These are phyloP conservation scores for Myxozyma neotropica DNA, from an alignment of 805 yeast genomes.

Conservation along the genomic window DNA sequence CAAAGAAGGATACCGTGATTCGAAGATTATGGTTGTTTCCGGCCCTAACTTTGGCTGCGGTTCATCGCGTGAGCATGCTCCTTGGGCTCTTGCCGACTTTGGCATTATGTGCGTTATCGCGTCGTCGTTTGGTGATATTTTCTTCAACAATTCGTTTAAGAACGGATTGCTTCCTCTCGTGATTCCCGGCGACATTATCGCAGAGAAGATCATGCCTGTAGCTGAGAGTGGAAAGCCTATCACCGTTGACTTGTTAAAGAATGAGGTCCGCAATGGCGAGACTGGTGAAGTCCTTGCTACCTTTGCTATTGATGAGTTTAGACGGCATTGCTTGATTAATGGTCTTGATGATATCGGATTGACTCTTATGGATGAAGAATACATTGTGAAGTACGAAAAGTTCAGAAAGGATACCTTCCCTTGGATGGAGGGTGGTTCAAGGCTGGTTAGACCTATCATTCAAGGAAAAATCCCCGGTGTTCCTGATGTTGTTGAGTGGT, in stretches of 20 bases:
- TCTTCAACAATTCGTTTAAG: constrained; percentile 95
- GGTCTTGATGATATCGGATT: constrained; percentile 97
- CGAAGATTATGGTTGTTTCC: constrained; percentile 83
- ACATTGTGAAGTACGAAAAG: constrained; percentile 71
- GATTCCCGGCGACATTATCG: constrained; percentile 75
- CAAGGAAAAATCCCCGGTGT: constrained; percentile 34
- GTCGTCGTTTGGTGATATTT: constrained; percentile 97
- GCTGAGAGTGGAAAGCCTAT: constrained; percentile 73
- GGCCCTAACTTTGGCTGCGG: constrained; percentile 99
- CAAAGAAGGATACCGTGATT: constrained; percentile 74
- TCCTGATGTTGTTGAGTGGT: constrained; percentile 33
- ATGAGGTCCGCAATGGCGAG: constrained; percentile 66
- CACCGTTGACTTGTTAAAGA: constrained; percentile 83
- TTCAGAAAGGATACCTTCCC: constrained; percentile 78
- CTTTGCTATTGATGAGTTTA: constrained; percentile 86
- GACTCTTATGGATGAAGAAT: constrained; percentile 85
- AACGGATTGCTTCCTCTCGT: constrained; percentile 94
- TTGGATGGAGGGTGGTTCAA: constrained; percentile 54
- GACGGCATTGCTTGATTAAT: constrained; percentile 91
- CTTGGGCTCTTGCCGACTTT: constrained; percentile 98
- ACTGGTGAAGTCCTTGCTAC: constrained; percentile 72
- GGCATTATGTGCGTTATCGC: constrained; percentile 96
- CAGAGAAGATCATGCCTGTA: constrained; percentile 71
- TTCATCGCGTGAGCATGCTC: constrained; percentile 98
- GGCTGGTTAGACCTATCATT: constrained; percentile 25